Base-by-base conservation (phyloP, 1,139 yeast genomes). In the Kluyveromyces marxianus region DNA sequence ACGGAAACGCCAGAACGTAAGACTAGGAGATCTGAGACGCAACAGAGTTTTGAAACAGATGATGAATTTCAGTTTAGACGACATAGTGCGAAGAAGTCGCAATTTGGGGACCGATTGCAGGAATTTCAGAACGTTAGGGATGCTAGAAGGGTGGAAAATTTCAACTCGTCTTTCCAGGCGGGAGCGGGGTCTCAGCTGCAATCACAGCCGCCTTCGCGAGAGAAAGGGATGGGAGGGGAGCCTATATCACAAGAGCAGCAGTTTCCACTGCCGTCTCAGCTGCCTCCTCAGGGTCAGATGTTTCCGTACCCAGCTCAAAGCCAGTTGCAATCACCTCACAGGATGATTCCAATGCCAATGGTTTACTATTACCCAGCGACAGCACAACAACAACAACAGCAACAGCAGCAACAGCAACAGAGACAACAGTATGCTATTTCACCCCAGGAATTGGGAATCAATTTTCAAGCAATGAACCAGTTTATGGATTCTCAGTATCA, bases 141-240 rank as follows among this genome's bases (percentile, higher is more conserved):
- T 29, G 63, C 67, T 10, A 56, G 55, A 45, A 51, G 64, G 55
- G 53, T 63, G 28, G 65, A 61, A 27, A 60, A 59, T 44, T 63
- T 63, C 46, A 62, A 62, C 44, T 61, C 66, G 1, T 61, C 66
- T 4, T 47, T 48, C 24, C 44, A 38, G 28, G 38, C 41, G 32
- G 21, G 21, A 14, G 21, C 21, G 21, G 21, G 21, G 21, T 14
- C 21, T 14, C 35, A 34, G 44, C 25, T 42, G 37, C 44, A 48
- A 35, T 10, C 44, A 27, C 48, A 38, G n/a, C 37, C 46, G 7
- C 44, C 39, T 27, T 24, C 32, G n/a, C 40, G n/a, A 26, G 21
- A 14, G 21, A 14, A 14, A 14, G 21, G 21, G 21, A 14, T 14
- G 21, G 21, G 21, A 14, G 21, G 21, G 21, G 21, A 14, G 21